Conservation (phyloP, 495 filamentous ascomycete species). For the Tricharina praecox region DNA sequence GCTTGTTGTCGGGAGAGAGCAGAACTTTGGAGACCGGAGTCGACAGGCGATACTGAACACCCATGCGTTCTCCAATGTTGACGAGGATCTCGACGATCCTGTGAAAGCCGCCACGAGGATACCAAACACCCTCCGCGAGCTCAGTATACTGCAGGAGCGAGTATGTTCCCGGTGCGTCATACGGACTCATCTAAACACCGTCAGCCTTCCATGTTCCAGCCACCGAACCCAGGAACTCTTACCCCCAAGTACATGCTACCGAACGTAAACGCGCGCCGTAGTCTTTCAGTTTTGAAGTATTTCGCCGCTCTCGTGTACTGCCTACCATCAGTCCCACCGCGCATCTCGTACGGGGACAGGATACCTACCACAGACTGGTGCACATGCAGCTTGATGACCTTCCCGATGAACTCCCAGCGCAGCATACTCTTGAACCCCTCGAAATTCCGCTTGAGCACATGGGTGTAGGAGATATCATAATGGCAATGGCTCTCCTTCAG, state of each 20-base stretch:
- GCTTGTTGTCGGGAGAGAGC: conserved; percentile 30
- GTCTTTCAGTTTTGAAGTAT: conserved; percentile 49
- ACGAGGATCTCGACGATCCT: conserved; percentile 40
- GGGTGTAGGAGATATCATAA: conserved; percentile 43
- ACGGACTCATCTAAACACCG: conserved; percentile 40
- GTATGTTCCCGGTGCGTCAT: conserved; percentile 56
- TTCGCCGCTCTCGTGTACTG: conserved; percentile 31
- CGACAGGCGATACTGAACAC: conserved; percentile 41
- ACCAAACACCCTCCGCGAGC: conserved; percentile 56
- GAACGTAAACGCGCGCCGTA: conserved; percentile 52
- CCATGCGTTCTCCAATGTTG: conserved; percentile 36
- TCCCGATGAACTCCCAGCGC: conserved; percentile 34
- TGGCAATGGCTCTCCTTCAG: conserved; percentile 45
- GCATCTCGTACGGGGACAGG: background rate
- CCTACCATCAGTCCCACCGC: background rate
- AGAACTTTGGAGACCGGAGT: conserved; percentile 36
- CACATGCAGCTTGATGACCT: conserved; percentile 42
- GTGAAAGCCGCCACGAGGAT: conserved; percentile 52
- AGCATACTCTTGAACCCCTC: conserved; percentile 36
- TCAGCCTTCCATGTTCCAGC: conserved; percentile 2
- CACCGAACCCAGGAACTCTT: background rate
- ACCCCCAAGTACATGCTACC: conserved; percentile 58
- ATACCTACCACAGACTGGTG: conserved; percentile 38
- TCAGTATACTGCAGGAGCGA: conserved; percentile 56
- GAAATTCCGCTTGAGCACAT: conserved; percentile 49